These are phyloP conservation scores for Pascua sp. DNA, from an alignment of 1,284 basidiomycete genomes.

Conservation along the genomic window DNA sequence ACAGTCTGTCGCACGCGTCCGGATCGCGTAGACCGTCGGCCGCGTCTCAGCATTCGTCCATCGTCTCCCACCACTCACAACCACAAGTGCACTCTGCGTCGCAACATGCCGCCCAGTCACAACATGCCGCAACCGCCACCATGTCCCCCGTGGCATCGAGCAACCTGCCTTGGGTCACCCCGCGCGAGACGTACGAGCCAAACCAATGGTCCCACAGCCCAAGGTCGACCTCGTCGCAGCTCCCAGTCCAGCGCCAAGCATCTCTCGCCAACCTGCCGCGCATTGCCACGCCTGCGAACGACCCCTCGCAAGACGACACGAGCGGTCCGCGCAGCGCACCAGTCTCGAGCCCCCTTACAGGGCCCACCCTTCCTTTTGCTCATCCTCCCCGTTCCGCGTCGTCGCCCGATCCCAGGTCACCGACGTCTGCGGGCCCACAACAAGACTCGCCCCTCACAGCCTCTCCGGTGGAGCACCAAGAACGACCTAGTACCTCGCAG, in stretches of 20 bases:
- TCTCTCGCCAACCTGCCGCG: conserved; percentile 21
- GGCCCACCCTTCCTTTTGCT: conserved; percentile 1
- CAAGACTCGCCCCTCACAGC: too few species aligned
- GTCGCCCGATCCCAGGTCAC: conserved; percentile 33
- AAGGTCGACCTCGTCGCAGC: not conserved
- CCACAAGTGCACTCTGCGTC: too few species aligned
- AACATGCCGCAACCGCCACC: too few species aligned
- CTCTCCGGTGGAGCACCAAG: too few species aligned
- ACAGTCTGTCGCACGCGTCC: too few species aligned
- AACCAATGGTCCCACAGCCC: not conserved
- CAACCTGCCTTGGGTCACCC: conserved; percentile 13
- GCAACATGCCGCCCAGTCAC: too few species aligned
- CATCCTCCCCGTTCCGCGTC: conserved; percentile 36
- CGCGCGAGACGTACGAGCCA: conserved; percentile 3
- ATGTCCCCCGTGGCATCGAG: too few species aligned
- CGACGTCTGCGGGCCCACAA: too few species aligned
- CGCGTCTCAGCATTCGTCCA: too few species aligned
- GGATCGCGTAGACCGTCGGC: too few species aligned
- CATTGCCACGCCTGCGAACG: conserved; percentile 19
- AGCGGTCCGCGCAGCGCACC: conserved; percentile 31
- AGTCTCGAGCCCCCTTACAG: conserved; percentile 8
- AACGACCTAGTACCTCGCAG: too few species aligned
- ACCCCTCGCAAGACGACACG: not conserved
- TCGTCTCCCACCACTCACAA: too few species aligned
- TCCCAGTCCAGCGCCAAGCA: not conserved